phyloP scores from a whole-genome alignment of 2,329 filamentous ascomycete genomes.

The Fusarium anthophilum region DNA sequence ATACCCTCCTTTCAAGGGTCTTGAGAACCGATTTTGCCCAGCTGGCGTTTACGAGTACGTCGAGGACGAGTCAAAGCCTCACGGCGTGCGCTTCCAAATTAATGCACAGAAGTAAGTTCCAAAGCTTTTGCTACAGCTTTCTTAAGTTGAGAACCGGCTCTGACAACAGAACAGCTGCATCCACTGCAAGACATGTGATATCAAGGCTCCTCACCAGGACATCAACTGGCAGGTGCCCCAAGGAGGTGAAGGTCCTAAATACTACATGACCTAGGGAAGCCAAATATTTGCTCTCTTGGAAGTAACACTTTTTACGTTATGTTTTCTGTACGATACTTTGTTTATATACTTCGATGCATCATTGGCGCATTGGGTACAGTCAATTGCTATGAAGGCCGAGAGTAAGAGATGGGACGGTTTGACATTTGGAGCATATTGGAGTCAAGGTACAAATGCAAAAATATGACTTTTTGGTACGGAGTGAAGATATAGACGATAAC shows the following conservation, averaged over 20 bases:
- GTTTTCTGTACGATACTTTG: constrained; percentile 42
- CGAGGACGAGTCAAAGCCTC: constrained; percentile 85
- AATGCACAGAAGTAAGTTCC: constrained; percentile 92
- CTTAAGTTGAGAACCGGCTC: not conserved
- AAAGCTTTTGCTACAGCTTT: too few species aligned
- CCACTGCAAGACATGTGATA: constrained; percentile 99
- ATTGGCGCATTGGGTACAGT: constrained; percentile 29
- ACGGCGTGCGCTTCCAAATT: constrained; percentile 96
- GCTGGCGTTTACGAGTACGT: constrained; percentile 98
- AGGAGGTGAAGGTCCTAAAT: constrained; percentile 82
- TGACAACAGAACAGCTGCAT: constrained; percentile 74
- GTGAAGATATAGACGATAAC: not conserved
- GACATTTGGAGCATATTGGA: constrained; percentile 29
- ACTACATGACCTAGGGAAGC: constrained; percentile 68
- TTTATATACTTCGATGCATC: constrained; percentile 38
- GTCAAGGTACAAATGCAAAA: constrained; percentile 21
- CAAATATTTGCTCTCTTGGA: not conserved
- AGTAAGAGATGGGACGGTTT: constrained; percentile 20
- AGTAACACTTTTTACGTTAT: constrained; percentile 8
- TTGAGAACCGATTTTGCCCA: constrained; percentile 97
- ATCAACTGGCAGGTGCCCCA: constrained; percentile 98
- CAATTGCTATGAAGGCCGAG: constrained; percentile 3
- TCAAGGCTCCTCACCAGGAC: constrained; percentile 95
- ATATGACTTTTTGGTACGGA: constrained; percentile 5
- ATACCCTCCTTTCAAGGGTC: constrained; percentile 87